phyloP scores from a whole-genome alignment of 164 flowering plant species.

The Vitis labrusca region DNA sequence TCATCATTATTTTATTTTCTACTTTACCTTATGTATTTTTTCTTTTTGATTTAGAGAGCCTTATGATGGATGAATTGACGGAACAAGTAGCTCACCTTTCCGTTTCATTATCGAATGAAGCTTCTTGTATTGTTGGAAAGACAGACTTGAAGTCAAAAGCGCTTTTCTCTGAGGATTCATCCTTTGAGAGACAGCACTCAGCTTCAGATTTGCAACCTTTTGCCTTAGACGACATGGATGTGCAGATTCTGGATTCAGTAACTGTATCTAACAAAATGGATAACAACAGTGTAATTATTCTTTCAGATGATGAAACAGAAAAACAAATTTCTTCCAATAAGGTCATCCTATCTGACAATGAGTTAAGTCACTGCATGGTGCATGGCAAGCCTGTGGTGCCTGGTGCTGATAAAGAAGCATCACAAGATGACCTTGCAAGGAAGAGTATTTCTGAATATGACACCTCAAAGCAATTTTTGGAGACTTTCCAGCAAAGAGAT shows the following conservation, averaged over 20 bases:
- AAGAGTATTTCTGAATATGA: constrained; percentile 13
- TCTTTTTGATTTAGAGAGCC: constrained; percentile 36
- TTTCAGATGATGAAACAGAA: constrained; percentile 80
- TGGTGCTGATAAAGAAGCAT: constrained; percentile 14
- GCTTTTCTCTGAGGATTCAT: constrained; percentile 18
- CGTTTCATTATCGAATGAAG: constrained; percentile 48
- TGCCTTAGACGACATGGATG: constrained; percentile 26
- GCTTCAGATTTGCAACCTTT: constrained; percentile 19
- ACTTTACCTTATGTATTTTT: constrained; percentile 4
- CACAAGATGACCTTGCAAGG: constrained; percentile 15
- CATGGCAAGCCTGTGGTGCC: constrained; percentile 11
- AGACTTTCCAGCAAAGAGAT: constrained; percentile 16
- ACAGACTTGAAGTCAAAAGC: constrained; percentile 17
- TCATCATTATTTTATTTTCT: not conserved
- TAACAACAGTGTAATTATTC: constrained; percentile 34
- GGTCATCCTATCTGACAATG: constrained; percentile 11
- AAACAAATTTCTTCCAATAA: constrained; percentile 18
- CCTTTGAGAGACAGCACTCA: constrained; percentile 23
- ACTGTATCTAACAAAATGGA: constrained; percentile 4
- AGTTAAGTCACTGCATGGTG: constrained; percentile 10
- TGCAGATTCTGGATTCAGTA: constrained; percentile 27
- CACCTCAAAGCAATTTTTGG: constrained; percentile 22
- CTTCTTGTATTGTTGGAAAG: constrained; percentile 17
- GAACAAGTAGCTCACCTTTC: constrained; percentile 62
- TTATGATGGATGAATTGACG: constrained; percentile 50